These are phyloP conservation scores for Clohesyomyces aquaticus DNA, from an alignment of 495 filamentous ascomycete species.

Conservation along the genomic window DNA sequence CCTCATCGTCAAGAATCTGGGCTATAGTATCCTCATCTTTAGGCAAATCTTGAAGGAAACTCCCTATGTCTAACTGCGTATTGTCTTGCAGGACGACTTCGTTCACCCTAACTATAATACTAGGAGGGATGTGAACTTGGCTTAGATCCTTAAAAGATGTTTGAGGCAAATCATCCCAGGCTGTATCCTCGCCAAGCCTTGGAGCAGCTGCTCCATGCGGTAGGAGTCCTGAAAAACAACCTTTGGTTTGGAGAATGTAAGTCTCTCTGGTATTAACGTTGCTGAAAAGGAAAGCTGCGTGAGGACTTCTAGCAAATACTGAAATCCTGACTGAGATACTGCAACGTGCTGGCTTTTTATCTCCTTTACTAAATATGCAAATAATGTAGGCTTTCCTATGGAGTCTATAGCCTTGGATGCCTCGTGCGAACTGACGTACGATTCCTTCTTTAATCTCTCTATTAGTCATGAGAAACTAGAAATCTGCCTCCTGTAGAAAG, in stretches of 20 bases:
- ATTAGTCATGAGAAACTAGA: background rate
- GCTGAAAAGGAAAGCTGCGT: background rate
- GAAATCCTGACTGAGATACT: background rate
- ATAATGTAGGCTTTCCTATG: background rate
- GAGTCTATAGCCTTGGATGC: background rate
- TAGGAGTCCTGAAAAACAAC: slow-evolving; percentile 5
- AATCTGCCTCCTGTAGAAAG: background rate
- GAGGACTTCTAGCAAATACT: background rate
- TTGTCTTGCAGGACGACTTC: slow-evolving; percentile 1
- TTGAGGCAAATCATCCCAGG: slow-evolving; percentile 3
- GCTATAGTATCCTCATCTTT: background rate
- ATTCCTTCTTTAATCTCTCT: background rate
- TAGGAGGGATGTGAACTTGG: background rate
- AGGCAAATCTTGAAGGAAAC: background rate
- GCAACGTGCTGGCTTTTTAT: background rate
- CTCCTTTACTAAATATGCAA: background rate
- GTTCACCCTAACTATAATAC: background rate
- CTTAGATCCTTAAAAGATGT: background rate
- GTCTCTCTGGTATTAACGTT: background rate
- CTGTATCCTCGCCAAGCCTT: background rate
- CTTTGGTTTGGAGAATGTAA: background rate
- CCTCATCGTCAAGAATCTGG: background rate
- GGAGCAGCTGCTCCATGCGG: background rate
- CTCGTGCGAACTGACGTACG: background rate
- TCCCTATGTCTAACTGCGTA: background rate